Conservation (phyloP, 148 eudicot genomes). For the Tetragonia tetragonoides region DNA sequence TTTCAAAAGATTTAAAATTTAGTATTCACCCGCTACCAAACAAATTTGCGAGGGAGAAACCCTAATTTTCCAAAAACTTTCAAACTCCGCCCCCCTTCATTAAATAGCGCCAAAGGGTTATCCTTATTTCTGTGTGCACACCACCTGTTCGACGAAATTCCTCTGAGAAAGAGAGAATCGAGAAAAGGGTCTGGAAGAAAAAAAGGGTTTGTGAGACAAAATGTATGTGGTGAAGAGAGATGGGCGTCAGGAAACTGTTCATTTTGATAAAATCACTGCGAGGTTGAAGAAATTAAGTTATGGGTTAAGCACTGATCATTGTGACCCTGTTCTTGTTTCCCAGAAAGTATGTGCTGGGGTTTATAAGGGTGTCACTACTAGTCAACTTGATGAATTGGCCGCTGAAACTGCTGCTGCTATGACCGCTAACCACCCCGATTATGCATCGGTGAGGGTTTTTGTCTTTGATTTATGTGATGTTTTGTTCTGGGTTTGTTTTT, state of each 20-base stretch:
- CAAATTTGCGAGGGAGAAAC: conserved; percentile 17
- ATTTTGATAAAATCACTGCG: conserved; percentile 84
- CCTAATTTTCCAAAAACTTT: conserved; percentile 29
- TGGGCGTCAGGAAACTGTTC: conserved; percentile 76
- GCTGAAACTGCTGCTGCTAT: conserved; percentile 87
- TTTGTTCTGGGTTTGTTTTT: not conserved
- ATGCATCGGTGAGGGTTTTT: conserved; percentile 55
- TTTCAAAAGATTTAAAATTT: conserved; percentile 7
- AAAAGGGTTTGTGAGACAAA: not conserved
- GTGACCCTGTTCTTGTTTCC: conserved; percentile 76
- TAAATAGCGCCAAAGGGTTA: not conserved
- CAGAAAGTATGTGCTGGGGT: conserved; percentile 92
- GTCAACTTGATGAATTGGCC: conserved; percentile 87
- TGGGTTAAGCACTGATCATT: conserved; percentile 74
- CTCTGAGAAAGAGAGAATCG: not conserved
- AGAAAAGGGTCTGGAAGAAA: not conserved
- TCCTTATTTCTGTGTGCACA: conserved; percentile 7
- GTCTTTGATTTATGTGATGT: not conserved
- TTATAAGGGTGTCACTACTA: conserved; percentile 84
- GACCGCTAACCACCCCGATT: conserved; percentile 88
- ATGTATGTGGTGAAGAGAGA: conserved; percentile 96
- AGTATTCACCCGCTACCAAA: not conserved
- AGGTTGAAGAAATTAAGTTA: conserved; percentile 84
- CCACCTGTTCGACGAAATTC: conserved; percentile 33
- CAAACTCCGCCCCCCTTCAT: not conserved